Evolutionary conservation across 495 filamentous ascomycete genomes (phyloP), one percentile per base, ranked within the genome.

Genomic region (Hapsidospora chrysogenum): DNA sequence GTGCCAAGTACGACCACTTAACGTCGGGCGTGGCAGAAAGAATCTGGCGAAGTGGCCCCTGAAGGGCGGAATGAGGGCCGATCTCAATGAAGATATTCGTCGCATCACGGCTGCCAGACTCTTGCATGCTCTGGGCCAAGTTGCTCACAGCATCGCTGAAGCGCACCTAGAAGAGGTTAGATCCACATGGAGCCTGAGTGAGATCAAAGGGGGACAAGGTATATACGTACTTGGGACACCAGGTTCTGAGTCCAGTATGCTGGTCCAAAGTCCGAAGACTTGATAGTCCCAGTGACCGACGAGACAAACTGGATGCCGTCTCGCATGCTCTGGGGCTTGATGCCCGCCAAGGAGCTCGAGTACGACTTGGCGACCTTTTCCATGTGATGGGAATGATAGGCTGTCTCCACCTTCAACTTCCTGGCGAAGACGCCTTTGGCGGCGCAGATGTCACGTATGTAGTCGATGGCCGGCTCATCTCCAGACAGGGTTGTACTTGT

Each of bases 31-130:
- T 62, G 6, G 42, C 48, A 40, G 69, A 60, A n/a, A 76, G 41
- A 6, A 65, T 72, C 37, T 78, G 65, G 40, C 64, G 64, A 16
- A 77, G 44, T 2, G 76, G 74, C 0, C 68, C 70, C 33, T 69
- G 58, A 0, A 85, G 55, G 0, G 76, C 71, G 5, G 62, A 53
- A 39, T 82, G 77, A 14, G 63, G 63, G 0, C 63, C 64, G 28
- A 69, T 44, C 28, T 69, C 65, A 0, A 68, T 23, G 29, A 65
- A 51, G 0, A 58, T 18, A 9, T 41, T 29, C 2, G 54, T 46
- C n/a, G 47, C 45, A 4, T 41, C 29, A 30, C 41, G 18, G 19
- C 38, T 15, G 15, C 36, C 19, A n/a, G n/a, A n/a, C 7, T 35
- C 50, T 44, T 44, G 48, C n/a, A 58, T 43, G 4, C 48, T 43